phyloP scores from a whole-genome alignment of 371 early-diverging fungal species.

The Mucor velutinosus region DNA sequence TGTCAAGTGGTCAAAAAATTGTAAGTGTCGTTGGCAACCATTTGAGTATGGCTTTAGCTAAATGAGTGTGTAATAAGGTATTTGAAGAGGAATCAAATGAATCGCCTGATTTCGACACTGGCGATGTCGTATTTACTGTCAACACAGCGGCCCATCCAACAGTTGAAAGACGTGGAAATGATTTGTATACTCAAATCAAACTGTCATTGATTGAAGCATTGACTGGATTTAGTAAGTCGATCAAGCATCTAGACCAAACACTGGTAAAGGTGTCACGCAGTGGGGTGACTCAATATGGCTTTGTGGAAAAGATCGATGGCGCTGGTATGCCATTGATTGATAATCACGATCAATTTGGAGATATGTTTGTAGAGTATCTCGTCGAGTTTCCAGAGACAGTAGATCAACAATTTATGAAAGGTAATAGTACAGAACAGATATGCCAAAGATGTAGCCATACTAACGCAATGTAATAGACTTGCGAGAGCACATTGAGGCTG shows the following conservation, averaged over 20 bases:
- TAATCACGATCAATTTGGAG: slow-evolving; percentile 71
- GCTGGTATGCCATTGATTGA: slow-evolving; percentile 83
- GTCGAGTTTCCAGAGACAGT: slow-evolving; percentile 80
- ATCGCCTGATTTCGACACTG: slow-evolving; percentile 83
- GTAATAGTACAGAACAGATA: slow-evolving; percentile 18
- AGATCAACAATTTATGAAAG: slow-evolving; percentile 35
- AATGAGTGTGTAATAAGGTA: slow-evolving; percentile 2
- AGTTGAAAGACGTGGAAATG: slow-evolving; percentile 81
- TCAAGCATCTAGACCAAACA: slow-evolving; percentile 85
- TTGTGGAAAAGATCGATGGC: slow-evolving; percentile 73
- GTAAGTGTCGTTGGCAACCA: neutral
- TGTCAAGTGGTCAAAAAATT: slow-evolving; percentile 79
- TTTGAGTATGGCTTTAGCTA: neutral
- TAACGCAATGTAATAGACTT: neutral
- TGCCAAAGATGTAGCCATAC: neutral
- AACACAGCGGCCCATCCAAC: slow-evolving; percentile 76
- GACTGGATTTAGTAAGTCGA: slow-evolving; percentile 80
- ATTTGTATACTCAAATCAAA: slow-evolving; percentile 79
- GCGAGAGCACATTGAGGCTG: neutral
- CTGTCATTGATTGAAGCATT: slow-evolving; percentile 89
- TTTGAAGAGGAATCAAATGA: slow-evolving; percentile 94
- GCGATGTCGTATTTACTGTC: slow-evolving; percentile 87
- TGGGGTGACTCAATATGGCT: slow-evolving; percentile 69
- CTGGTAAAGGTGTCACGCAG: slow-evolving; percentile 61
- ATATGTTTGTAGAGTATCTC: slow-evolving; percentile 87